These are phyloP conservation scores for Chaetoceros muelleri DNA, from an alignment of 108 stramenopile genomes.

Conservation along the genomic window DNA sequence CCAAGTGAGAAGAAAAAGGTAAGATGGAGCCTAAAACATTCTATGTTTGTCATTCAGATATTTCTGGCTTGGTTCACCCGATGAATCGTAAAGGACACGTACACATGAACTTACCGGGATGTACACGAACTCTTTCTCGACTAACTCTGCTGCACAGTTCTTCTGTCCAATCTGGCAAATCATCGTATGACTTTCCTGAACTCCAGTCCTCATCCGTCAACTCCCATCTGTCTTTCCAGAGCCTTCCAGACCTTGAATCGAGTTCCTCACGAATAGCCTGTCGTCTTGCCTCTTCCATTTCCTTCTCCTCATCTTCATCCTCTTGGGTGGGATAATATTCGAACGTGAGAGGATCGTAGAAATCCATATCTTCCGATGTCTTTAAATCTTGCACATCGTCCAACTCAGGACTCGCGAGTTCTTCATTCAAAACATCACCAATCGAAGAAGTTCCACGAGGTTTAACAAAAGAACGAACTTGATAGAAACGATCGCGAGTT, in stretches of 20 bases:
- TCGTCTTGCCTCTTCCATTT: conserved; percentile 17
- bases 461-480: too few species aligned
- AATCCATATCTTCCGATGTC: conserved; percentile 15
- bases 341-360: conserved; percentile 1
- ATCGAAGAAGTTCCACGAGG: too few species aligned
- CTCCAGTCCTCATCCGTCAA: conserved; percentile 62
- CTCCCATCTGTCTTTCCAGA: conserved; percentile 47
- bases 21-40: neutral
- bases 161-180: conserved; percentile 63
- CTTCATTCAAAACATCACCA: neutral
- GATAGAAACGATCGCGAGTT: too few species aligned
- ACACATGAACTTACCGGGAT: conserved; percentile 17
- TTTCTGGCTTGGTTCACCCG: neutral
- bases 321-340: conserved; percentile 2
- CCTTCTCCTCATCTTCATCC: conserved; percentile 6
- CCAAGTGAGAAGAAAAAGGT: neutral
- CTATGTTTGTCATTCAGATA: neutral
- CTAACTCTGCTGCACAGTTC: conserved; percentile 45
- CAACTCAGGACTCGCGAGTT: neutral
- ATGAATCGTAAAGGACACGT: neutral
- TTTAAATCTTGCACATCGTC: neutral
- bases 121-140: conserved; percentile 50
- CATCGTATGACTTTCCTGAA: conserved; percentile 25
- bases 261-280: conserved; percentile 34
- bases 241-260: conserved; percentile 38